Base-by-base conservation (phyloP, 2,329 filamentous ascomycete species). In the Proliferodiscus dingleyae region DNA sequence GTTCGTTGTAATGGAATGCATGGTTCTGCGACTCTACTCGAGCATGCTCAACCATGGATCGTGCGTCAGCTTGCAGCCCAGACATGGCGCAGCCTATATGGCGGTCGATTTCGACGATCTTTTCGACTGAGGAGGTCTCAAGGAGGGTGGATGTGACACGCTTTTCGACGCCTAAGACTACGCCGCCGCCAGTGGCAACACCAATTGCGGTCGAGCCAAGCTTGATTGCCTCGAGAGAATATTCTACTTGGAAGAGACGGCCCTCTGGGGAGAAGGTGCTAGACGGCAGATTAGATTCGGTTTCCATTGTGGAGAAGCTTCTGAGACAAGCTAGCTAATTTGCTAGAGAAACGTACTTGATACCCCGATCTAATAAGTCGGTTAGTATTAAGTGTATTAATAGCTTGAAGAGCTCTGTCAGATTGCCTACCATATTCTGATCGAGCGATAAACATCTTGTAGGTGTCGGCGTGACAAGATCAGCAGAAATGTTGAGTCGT, bases 201-300 rank as follows among this genome's bases (percentile, higher is more conserved):
- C 93, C 93, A 73, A 98, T 98, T 65, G 93, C 93, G 60, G 93
- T 98, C 63, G 88, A 95, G 60, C 93, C 93, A 59, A 97, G 87
- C 78, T 98, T 98, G 81, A 98, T 98, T 71, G 93, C 93, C 77
- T 98, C 93, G 69, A 98, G 86, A 50, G 93, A 97, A 82, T 98
- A 98, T 85, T 98, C 93, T 76, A 98, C 93, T 77, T 98, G 93
- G 81, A 98, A 98, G 70, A 98, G 87, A 72, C 93, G 93, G 65
- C 93, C 93, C 80, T 98, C 93, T 51, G 93, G 93, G 62, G 93
- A 98, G 81, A 98, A 98, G 80, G 93, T 98, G 80, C 87, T 94
- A 67, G 49, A 38, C n/a, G 47, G 15, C n/a, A 30, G 24, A 46
- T 56, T 54, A 57, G 48, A 45, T 41, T 32, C 26, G n/a, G 29